A percentile compares a stretch with the other conserved stretches of the same genome.
Conservation (phyloP, 345 rosid genomes). For the Eucalyptus tenuipes region DNA sequence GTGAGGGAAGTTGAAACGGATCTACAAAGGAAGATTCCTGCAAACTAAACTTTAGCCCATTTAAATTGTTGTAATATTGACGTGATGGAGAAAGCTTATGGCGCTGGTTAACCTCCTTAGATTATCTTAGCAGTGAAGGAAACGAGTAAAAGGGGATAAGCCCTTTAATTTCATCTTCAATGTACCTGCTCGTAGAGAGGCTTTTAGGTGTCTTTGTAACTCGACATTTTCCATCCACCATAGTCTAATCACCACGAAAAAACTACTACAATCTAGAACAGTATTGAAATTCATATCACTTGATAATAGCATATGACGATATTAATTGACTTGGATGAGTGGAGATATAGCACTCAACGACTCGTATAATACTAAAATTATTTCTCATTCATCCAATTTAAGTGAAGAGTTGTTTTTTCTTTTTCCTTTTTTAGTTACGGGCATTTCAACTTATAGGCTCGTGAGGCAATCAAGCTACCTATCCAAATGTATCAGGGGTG, state of each 20-base stretch:
- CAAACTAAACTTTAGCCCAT: neutral
- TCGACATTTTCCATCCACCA: neutral
- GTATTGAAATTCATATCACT: neutral
- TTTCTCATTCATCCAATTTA: neutral
- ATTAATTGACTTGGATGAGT: neutral
- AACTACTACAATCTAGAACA: neutral
- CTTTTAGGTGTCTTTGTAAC: neutral
- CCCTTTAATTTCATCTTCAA: neutral
- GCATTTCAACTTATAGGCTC: neutral
- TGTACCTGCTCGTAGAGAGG: neutral
- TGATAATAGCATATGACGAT: neutral
- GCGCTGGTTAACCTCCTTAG: neutral
- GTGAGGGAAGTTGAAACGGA: neutral
- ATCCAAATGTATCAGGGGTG: neutral
- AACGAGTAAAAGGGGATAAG: neutral
- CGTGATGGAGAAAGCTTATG: neutral
- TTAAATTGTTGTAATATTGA: neutral
- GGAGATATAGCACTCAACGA: neutral
- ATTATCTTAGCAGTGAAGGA: neutral
- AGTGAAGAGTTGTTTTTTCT: neutral
- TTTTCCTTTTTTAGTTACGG: neutral
- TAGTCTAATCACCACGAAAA: neutral
- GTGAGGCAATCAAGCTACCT: neutral
- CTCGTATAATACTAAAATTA: neutral
- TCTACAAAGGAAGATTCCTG: neutral